Base-by-base conservation (phyloP, 768 basidiomycete species). In the Trichaptum fuscoviolaceum region DNA sequence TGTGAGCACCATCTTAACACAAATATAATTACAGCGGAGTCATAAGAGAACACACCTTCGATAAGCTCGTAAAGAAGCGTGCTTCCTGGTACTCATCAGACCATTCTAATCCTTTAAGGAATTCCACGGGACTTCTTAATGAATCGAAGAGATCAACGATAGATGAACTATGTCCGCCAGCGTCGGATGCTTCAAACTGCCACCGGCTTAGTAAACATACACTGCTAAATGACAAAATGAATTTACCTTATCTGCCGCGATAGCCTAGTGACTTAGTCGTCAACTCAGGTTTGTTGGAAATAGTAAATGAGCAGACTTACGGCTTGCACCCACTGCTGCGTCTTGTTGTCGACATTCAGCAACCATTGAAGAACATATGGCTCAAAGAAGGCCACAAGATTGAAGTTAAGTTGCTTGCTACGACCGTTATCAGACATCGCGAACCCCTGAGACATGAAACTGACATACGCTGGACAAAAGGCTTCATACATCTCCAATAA, bases 91-190 rank as follows among this genome's bases (percentile, higher is more conserved):
- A 92, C 62, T 88, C 86, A 73, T 99, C 93, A 12, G 90, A 88
- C 97, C 97, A 99, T 67, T 95, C 86, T 57, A 99, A 80, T 62
- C 92, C 92, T 75, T 93, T 85, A 59, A 99, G 77, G 77, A 97
- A 95, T 66, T 86, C 85, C 71, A 95, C 90, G 0, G 96, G 95
- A 71, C 92, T 95, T 63, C 93, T 87, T 65, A 99, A 82, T 2
- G 95, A 97, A 69, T 95, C 95, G 72, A 99, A 98, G 0, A 99
- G 82, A 76, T 99, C 97, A 25, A 95, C 89, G 65, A 99, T 96
- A 0, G 96, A 99, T n/a, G 96, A 95, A 71, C 94, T 96, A 72
- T 96, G 93, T 0, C 92, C 92, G 76, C 92, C 87, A 12, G 81
- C 67, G 67, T 91, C 84, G 78, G 95, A 85, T 65, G 93, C 83